Conservation (phyloP, 768 basidiomycete species). For the Paxillus ammoniavirescens region DNA sequence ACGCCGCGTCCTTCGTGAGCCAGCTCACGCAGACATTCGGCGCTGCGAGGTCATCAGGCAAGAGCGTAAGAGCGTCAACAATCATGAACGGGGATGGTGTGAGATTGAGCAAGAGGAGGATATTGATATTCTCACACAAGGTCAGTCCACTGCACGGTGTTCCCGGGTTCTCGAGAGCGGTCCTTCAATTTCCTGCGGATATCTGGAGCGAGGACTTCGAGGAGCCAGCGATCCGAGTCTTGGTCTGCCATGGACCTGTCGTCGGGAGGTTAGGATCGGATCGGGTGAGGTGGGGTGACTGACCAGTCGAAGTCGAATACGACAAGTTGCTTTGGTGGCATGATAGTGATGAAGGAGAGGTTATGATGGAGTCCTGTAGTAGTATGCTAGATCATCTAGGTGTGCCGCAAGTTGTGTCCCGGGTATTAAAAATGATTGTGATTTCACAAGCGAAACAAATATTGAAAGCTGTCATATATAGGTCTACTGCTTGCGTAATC, state of each 20-base stretch:
- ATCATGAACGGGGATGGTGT: not conserved
- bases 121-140: conserved; percentile 63
- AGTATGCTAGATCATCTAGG: too few relatives aligned
- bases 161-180: conserved; percentile 50
- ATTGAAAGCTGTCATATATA: too few relatives aligned
- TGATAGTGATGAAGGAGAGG: not conserved
- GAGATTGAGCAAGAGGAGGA: too few relatives aligned
- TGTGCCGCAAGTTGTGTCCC: too few relatives aligned
- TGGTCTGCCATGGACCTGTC: conserved; percentile 88
- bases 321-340: conserved; percentile 61
- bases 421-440: too few relatives aligned
- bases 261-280: not conserved
- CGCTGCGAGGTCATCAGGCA: conserved; percentile 38
- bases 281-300: conserved; percentile 7
- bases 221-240: conserved; percentile 92
- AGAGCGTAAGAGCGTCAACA: not conserved
- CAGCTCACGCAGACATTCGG: conserved; percentile 68
- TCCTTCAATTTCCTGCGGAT: conserved; percentile 72
- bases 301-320: conserved; percentile 98
- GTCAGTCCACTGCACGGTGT: conserved; percentile 85
- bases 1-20: conserved; percentile 55
- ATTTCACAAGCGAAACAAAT: too few relatives aligned
- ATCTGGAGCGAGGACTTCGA: conserved; percentile 83
- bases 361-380: not conserved
- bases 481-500: too few relatives aligned